phyloP scores from a whole-genome alignment of 2,329 filamentous ascomycete genomes.

The Cercospora sesami region DNA sequence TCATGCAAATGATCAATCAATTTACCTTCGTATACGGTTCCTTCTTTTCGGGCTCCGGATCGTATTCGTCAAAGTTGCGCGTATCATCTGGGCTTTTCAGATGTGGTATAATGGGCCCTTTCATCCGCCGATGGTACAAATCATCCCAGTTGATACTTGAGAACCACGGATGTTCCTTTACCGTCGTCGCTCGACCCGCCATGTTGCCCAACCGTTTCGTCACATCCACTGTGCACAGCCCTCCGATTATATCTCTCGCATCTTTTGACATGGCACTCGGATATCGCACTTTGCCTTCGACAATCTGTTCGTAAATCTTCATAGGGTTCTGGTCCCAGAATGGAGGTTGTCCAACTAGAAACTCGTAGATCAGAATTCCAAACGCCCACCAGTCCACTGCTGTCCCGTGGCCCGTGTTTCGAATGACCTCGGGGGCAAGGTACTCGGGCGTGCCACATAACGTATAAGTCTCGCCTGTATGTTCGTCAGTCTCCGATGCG shows the following conservation, averaged over 20 bases:
- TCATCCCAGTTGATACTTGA: conserved; percentile 71
- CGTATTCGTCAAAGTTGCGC: conserved; percentile 79
- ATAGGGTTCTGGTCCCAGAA: conserved; percentile 87
- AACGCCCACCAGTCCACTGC: conserved; percentile 88
- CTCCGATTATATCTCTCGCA: conserved; percentile 72
- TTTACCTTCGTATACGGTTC: conserved; percentile 63
- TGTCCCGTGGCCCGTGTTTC: conserved; percentile 71
- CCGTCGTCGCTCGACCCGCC: conserved; percentile 67
- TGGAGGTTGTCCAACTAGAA: conserved; percentile 78
- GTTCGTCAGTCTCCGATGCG: conserved; percentile 22
- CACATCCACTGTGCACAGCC: conserved; percentile 76
- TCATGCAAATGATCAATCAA: neutral
- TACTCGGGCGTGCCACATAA: conserved; percentile 83
- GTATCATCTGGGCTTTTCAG: conserved; percentile 71
- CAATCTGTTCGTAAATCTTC: conserved; percentile 81
- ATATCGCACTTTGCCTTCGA: conserved; percentile 74
- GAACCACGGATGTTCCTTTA: conserved; percentile 78
- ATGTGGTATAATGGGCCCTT: conserved; percentile 74
- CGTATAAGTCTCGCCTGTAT: conserved; percentile 70
- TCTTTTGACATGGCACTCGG: conserved; percentile 66
- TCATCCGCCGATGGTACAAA: conserved; percentile 62
- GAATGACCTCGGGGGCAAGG: conserved; percentile 79
- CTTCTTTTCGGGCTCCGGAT: conserved; percentile 68
- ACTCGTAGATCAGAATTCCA: conserved; percentile 81
- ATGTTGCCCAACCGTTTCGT: conserved; percentile 77